Conservation (phyloP, 306 rosid genomes). For the Lathyrus aphaca region DNA sequence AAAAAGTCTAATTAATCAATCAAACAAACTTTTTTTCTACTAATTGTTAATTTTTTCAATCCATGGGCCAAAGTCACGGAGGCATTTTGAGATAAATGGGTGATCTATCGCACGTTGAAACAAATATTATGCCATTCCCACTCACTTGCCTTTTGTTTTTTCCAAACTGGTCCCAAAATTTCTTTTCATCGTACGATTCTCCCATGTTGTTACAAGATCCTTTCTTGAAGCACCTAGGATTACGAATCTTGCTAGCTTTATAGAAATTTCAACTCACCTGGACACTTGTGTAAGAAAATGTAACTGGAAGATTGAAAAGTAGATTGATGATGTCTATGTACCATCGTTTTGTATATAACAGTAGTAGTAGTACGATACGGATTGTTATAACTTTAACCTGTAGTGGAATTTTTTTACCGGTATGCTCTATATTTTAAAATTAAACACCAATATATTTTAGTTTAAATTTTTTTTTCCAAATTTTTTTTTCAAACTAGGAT, state of each 20-base stretch:
- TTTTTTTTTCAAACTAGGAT: too few species aligned
- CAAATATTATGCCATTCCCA: conserved; percentile 29
- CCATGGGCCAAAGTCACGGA: background rate
- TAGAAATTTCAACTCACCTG: background rate
- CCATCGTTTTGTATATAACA: too few species aligned
- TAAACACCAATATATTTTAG: too few species aligned
- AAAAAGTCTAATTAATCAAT: background rate
- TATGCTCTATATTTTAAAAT: too few species aligned
- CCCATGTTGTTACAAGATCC: background rate
- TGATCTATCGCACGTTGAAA: conserved; percentile 1
- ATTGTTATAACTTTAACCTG: too few species aligned
- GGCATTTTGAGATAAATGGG: conserved; percentile 4
- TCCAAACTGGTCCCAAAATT: background rate
- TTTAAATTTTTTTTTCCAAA: too few species aligned
- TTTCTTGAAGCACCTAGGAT: background rate
- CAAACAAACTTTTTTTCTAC: background rate
- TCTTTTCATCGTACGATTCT: conserved; percentile 22
- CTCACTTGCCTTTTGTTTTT: background rate
- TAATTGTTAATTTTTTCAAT: conserved; percentile 1
- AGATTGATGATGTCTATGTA: too few species aligned
- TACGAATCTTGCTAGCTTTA: conserved; percentile 18
- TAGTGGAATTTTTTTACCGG: too few species aligned
- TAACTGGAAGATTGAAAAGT: background rate
- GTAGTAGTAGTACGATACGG: too few species aligned
- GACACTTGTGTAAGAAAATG: background rate